Percentiles rank a stretch among this genome's conserved stretches.
These are phyloP conservation scores for Rhodomyrtus psidioides DNA, from an alignment of 441 rosid genomes.

Conservation along the genomic window DNA sequence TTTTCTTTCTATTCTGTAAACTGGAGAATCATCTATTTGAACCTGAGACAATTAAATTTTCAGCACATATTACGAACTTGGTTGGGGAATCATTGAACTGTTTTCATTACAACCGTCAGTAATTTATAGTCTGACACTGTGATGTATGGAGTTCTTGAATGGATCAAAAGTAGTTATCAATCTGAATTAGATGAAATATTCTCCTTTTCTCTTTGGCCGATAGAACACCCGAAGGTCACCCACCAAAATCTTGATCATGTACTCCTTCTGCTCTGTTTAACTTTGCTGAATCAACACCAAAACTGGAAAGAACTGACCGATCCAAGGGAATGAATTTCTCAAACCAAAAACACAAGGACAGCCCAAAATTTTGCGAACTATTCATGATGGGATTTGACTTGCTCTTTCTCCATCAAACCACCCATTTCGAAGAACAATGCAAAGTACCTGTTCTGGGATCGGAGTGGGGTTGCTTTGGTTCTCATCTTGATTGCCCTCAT, in stretches of 20 bases:
- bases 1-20: constrained; percentile 45
- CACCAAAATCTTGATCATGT: not conserved
- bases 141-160: not conserved
- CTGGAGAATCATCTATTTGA: constrained; percentile 60
- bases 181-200: too few species aligned
- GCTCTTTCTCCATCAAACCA: not conserved
- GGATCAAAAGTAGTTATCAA: not conserved
- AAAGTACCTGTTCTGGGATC: not conserved
- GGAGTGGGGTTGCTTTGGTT: not conserved
- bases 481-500: not conserved
- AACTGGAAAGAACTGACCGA: not conserved
- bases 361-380: not conserved
- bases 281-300: not conserved
- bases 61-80: not conserved
- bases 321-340: not conserved
- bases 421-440: not conserved
- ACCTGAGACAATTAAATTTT: constrained; percentile 27
- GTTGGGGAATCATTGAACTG: not conserved
- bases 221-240: not conserved
- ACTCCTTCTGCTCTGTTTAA: not conserved
- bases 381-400: not conserved
- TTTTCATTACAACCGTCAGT: not conserved
- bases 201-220: not conserved
- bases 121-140: not conserved
- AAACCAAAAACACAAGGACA: not conserved